Percentiles rank a stretch among this genome's conserved stretches.
phyloP scores from a whole-genome alignment of 2,329 filamentous ascomycete genomes.

The Fusarium foetens region DNA sequence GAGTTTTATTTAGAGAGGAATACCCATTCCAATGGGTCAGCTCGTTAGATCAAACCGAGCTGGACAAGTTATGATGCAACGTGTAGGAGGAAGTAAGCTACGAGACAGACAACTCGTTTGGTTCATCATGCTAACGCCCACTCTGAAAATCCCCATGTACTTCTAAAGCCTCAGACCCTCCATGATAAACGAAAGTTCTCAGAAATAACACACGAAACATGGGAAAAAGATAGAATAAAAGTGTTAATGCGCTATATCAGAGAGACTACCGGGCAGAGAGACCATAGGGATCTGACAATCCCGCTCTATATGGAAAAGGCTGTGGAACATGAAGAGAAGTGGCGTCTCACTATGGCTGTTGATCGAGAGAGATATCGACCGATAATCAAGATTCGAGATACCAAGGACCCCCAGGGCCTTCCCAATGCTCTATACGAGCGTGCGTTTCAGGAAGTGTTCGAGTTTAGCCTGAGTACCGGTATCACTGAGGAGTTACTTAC shows the following conservation, averaged over 20 bases:
- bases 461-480: slow-evolving; percentile 43
- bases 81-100: not conserved
- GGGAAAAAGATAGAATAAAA: not conserved
- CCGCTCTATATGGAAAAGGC: slow-evolving; percentile 52
- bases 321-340: slow-evolving; percentile 47
- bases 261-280: not conserved
- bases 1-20: slow-evolving; percentile 34
- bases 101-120: not conserved
- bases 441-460: slow-evolving; percentile 26
- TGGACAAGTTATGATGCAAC: not conserved
- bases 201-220: slow-evolving; percentile 13
- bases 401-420: slow-evolving; percentile 4
- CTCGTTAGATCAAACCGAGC: not conserved
- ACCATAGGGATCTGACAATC: slow-evolving; percentile 4
- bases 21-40: slow-evolving; percentile 33
- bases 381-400: slow-evolving; percentile 47
- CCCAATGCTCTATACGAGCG: slow-evolving; percentile 17
- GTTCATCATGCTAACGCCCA: not conserved
- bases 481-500: slow-evolving; percentile 41
- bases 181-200: not conserved
- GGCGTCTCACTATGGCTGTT: slow-evolving; percentile 55
- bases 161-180: not conserved
- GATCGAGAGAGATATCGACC: slow-evolving; percentile 55
- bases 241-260: slow-evolving; percentile 25
- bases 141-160: not conserved